phyloP scores from a whole-genome alignment of 345 rosid species.

The Populus pruinosa region DNA sequence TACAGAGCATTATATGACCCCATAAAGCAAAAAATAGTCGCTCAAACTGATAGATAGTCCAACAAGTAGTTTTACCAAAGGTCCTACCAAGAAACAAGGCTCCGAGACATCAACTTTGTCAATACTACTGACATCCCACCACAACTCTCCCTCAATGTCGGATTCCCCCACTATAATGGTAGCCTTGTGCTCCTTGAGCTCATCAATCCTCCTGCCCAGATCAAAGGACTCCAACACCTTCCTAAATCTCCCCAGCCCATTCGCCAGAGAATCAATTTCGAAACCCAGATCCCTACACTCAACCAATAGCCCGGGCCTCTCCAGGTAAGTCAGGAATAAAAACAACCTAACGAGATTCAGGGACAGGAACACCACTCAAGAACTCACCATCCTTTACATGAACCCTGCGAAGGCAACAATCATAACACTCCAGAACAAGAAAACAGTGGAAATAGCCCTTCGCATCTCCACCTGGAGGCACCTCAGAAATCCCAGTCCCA shows the following conservation, averaged over 20 bases:
- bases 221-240: neutral
- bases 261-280: neutral
- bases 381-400: neutral
- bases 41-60: neutral
- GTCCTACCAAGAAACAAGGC: no score
- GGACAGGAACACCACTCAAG: neutral
- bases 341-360: neutral
- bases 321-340: neutral
- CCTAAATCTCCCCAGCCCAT: neutral
- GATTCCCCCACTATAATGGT: neutral
- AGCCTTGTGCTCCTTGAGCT: neutral
- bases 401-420: neutral
- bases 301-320: neutral
- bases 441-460: neutral
- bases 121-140: neutral
- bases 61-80: neutral
- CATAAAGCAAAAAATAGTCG: neutral
- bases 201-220: neutral
- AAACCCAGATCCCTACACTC: neutral
- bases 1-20: neutral
- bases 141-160: neutral
- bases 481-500: neutral
- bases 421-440: neutral
- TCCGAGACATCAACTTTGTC: neutral
- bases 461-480: neutral